phyloP scores from a whole-genome alignment of 2,329 filamentous ascomycete species.

The Epichloe typhina region DNA sequence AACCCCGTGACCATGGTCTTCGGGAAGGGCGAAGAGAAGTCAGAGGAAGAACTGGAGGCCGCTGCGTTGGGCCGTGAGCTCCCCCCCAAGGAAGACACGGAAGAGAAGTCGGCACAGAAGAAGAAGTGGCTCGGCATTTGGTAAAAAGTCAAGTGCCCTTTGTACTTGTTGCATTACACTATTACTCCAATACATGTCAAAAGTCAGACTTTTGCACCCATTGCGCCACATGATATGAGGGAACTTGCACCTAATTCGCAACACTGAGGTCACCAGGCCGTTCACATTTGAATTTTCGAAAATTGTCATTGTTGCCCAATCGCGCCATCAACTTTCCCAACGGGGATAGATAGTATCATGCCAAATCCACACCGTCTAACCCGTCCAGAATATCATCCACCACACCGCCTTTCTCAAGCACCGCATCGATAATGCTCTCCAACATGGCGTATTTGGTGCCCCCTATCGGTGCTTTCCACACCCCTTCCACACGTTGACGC shows the following conservation, averaged over 20 bases:
- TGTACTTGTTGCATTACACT: background rate
- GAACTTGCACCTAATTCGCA: no score
- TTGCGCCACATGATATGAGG: background rate
- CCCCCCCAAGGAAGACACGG: slow-evolving; percentile 13
- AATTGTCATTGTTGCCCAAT: no score
- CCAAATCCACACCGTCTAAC: slow-evolving; percentile 61
- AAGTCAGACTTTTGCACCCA: background rate
- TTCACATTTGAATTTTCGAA: background rate
- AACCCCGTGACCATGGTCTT: slow-evolving; percentile 37
- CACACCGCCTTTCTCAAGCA: slow-evolving; percentile 64
- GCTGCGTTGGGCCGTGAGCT: slow-evolving; percentile 24
- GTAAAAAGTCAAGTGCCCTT: slow-evolving; percentile 26
- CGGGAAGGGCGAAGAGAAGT: slow-evolving; percentile 22
- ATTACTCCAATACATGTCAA: background rate
- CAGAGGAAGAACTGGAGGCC: slow-evolving; percentile 23
- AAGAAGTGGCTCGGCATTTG: slow-evolving; percentile 85
- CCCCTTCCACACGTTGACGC: slow-evolving; percentile 42
- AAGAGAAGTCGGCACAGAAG: slow-evolving; percentile 22
- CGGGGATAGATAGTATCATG: slow-evolving; percentile 20
- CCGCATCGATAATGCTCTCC: slow-evolving; percentile 60
- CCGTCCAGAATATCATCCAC: slow-evolving; percentile 77
- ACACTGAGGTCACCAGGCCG: background rate
- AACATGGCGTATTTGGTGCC: slow-evolving; percentile 67
- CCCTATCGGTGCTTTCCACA: slow-evolving; percentile 78
- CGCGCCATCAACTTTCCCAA: no score